phyloP scores from a whole-genome alignment of 495 filamentous ascomycete genomes.

The Hypoxylon fuscum region DNA sequence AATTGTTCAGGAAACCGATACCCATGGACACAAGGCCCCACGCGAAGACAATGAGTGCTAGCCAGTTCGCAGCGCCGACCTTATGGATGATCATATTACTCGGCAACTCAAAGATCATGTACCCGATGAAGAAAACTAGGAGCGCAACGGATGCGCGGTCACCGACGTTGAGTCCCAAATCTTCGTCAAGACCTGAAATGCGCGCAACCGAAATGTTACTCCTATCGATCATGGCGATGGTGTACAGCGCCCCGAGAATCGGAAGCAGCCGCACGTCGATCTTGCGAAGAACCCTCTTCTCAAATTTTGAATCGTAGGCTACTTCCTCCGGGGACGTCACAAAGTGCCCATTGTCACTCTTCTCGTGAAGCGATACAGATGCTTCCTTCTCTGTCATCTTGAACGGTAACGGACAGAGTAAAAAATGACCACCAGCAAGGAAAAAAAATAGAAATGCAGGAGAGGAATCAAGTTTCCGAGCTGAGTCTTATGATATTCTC shows the following conservation, averaged over 20 bases:
- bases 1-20: slow-evolving; percentile 67
- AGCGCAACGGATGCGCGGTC: slow-evolving; percentile 52
- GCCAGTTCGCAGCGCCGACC: slow-evolving; percentile 65
- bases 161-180: slow-evolving; percentile 26
- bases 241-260: slow-evolving; percentile 52
- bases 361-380: slow-evolving; percentile 33
- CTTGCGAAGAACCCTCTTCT: slow-evolving; percentile 61
- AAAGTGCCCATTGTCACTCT: slow-evolving; percentile 10
- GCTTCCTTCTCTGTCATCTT: slow-evolving; percentile 29
- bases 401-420: neutral
- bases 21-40: slow-evolving; percentile 67
- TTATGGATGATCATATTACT: slow-evolving; percentile 78
- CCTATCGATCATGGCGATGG: slow-evolving; percentile 43
- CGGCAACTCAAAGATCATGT: slow-evolving; percentile 54
- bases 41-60: slow-evolving; percentile 62
- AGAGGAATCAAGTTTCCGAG: neutral
- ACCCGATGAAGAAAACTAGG: slow-evolving; percentile 60
- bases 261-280: slow-evolving; percentile 71
- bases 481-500: neutral
- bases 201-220: slow-evolving; percentile 53
- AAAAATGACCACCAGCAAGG: neutral
- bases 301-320: slow-evolving; percentile 28
- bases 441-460: neutral
- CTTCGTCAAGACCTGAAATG: slow-evolving; percentile 59
- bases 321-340: neutral